These are phyloP conservation scores for Crucihimalaya himalaica DNA, from an alignment of 345 rosid genomes.

Conservation along the genomic window DNA sequence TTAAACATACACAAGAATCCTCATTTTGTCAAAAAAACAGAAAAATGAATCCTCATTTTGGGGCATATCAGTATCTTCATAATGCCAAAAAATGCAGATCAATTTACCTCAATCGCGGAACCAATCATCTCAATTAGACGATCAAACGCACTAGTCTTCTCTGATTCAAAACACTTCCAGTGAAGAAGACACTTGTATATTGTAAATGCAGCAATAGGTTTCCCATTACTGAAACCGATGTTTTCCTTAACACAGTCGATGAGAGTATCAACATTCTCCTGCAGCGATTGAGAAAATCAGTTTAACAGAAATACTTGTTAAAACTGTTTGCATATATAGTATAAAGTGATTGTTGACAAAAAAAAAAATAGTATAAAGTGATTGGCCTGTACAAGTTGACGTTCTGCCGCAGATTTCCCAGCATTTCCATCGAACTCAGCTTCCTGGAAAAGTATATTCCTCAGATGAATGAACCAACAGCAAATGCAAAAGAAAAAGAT, in stretches of 20 bases:
- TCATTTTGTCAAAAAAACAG: not conserved
- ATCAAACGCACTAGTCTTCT: conserved; percentile 91
- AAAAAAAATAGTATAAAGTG: conserved; percentile 22
- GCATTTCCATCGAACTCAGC: conserved; percentile 64
- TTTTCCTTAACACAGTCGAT: conserved; percentile 69
- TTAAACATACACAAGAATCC: not conserved
- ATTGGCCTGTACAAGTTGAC: conserved; percentile 71
- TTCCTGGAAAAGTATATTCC: conserved; percentile 56
- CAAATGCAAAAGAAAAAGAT: conserved; percentile 5
- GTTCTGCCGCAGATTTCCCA: conserved; percentile 71
- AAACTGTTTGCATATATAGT: conserved; percentile 13
- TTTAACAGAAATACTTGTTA: conserved; percentile 18
- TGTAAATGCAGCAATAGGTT: conserved; percentile 93
- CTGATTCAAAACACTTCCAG: conserved; percentile 98
- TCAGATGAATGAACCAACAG: conserved; percentile 9
- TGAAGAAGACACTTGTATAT: conserved; percentile 93
- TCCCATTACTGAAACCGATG: conserved; percentile 82
- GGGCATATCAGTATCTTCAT: conserved; percentile 8
- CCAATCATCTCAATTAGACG: conserved; percentile 98
- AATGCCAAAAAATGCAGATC: conserved; percentile 18
- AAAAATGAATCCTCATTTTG: not conserved
- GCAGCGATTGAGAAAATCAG: conserved; percentile 40
- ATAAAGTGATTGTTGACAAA: conserved; percentile 33
- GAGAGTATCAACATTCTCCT: conserved; percentile 92
- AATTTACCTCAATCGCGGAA: conserved; percentile 87